Evolutionary conservation across 1,284 basidiomycete species (phyloP), one percentile per base, ranked within the genome.

Genomic region (Boletus albobrunnescens): DNA sequence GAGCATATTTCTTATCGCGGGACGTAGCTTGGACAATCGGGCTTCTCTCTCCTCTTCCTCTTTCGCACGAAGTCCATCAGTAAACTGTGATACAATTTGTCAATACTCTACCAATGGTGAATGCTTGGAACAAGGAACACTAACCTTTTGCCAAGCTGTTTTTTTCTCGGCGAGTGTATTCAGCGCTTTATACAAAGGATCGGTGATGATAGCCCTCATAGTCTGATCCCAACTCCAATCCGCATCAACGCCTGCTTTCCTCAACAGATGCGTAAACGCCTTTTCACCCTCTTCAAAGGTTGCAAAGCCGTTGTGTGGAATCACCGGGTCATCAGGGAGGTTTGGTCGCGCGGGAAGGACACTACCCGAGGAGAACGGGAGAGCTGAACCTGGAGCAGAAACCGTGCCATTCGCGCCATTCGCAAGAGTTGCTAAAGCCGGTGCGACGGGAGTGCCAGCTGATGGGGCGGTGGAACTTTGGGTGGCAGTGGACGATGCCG

Each of bases 171-270:
- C 90, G 42, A 98, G 76, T 37, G 90, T 91, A 64, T 91, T 91
- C 51, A 99, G 75, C 41, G 93, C 88, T 72, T 94, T 96, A 74
- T 97, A 99, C 55, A 97, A 71, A 31, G 96, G 94, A 72, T 99
- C 95, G 57, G 94, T 97, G 69, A 99, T 94, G 67, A 96, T 93
- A 57, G 89, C 87, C 60, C 95, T 82, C 89, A 99, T 96, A 39
- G 94, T 94, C 70, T 91, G 84, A 67, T 99, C 96, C 96, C 96
- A 99, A 17, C 92, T 94, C 90, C 91, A 97, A 55, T 79, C 84
- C 39, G 88, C 82, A 69, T 93, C 90, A 40, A 99, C 86, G 19
- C 90, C 88, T 42, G 91, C 89, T 64, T 91, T 88, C 58, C 84
- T 81, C 54, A 99, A 72, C 44, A 99, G 75, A 68, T 89, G 87